phyloP scores from a whole-genome alignment of 2,329 filamentous ascomycete species.

The Hawksworthiomyces lignivorus region DNA sequence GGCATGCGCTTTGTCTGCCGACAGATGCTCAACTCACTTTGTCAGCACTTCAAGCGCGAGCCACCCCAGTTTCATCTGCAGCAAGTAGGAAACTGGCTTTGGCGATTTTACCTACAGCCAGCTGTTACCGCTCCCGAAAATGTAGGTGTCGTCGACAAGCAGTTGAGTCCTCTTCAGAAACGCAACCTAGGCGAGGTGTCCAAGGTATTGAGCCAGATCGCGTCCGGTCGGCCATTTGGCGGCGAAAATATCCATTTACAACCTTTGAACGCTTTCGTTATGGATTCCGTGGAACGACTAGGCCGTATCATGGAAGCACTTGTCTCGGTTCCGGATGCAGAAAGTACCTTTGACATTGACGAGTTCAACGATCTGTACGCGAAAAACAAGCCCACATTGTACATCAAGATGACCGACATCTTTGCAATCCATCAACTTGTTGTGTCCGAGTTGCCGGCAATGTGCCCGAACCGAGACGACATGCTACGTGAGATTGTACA shows the following conservation, averaged over 20 bases:
- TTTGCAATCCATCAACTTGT: slow-evolving; percentile 92
- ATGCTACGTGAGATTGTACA: slow-evolving; percentile 84
- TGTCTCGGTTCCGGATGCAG: slow-evolving; percentile 77
- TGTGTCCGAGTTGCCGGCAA: slow-evolving; percentile 64
- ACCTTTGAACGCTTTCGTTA: slow-evolving; percentile 85
- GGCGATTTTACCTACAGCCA: slow-evolving; percentile 88
- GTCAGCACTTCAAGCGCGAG: slow-evolving; percentile 71
- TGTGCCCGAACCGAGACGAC: slow-evolving; percentile 79
- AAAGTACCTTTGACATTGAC: slow-evolving; percentile 93
- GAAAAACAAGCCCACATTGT: slow-evolving; percentile 93
- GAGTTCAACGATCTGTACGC: slow-evolving; percentile 98
- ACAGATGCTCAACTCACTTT: slow-evolving; percentile 74
- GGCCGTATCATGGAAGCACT: slow-evolving; percentile 67
- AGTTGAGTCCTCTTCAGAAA: slow-evolving; percentile 84
- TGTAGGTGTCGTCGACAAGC: slow-evolving; percentile 84
- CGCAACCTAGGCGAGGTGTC: slow-evolving; percentile 83
- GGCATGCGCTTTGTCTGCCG: slow-evolving; percentile 82
- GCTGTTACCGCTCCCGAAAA: slow-evolving; percentile 85
- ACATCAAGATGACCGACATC: slow-evolving; percentile 97
- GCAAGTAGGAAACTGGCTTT: slow-evolving; percentile 82
- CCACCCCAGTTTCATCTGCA: slow-evolving; percentile 71
- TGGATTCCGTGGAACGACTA: slow-evolving; percentile 74
- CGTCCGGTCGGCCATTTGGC: slow-evolving; percentile 81
- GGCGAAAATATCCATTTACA: slow-evolving; percentile 94
- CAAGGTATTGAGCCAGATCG: slow-evolving; percentile 85